phyloP scores from a whole-genome alignment of 306 rosid genomes.

The Morella rubra region DNA sequence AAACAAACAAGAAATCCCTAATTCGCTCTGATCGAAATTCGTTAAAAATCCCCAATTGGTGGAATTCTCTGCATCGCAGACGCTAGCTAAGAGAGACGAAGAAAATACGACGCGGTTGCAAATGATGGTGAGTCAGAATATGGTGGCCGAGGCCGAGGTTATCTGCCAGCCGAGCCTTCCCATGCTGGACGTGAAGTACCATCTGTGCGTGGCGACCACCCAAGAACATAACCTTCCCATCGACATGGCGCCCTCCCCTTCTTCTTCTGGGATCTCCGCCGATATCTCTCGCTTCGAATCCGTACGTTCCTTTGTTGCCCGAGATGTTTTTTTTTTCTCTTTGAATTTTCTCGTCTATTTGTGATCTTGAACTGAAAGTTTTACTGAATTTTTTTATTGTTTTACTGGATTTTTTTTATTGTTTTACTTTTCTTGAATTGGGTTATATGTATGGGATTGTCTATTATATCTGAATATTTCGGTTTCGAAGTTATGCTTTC shows the following conservation, averaged over 20 bases:
- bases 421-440: conserved; percentile 2
- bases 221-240: conserved; percentile 53
- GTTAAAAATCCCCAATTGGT: too few species aligned
- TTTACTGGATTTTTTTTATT: conserved; percentile 2
- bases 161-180: conserved; percentile 56
- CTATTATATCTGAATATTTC: too few species aligned
- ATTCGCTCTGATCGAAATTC: neutral
- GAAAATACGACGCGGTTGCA: conserved; percentile 16
- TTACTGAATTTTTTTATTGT: conserved; percentile 2
- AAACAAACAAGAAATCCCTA: neutral
- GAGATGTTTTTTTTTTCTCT: neutral
- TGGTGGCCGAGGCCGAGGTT: conserved; percentile 67
- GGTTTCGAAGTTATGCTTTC: neutral
- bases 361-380: too few species aligned
- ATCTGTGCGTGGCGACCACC: conserved; percentile 40
- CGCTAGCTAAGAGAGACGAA: conserved; percentile 6
- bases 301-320: neutral
- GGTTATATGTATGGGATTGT: neutral
- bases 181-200: conserved; percentile 63
- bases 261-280: conserved; percentile 36
- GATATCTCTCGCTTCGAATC: conserved; percentile 32
- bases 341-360: neutral
- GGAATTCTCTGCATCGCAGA: neutral
- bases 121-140: conserved; percentile 54
- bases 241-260: conserved; percentile 53